Percentiles rank a stretch among this genome's conserved stretches.
phyloP scores from a whole-genome alignment of 371 early-diverging fungal genomes.

The Mucor ambiguus region DNA sequence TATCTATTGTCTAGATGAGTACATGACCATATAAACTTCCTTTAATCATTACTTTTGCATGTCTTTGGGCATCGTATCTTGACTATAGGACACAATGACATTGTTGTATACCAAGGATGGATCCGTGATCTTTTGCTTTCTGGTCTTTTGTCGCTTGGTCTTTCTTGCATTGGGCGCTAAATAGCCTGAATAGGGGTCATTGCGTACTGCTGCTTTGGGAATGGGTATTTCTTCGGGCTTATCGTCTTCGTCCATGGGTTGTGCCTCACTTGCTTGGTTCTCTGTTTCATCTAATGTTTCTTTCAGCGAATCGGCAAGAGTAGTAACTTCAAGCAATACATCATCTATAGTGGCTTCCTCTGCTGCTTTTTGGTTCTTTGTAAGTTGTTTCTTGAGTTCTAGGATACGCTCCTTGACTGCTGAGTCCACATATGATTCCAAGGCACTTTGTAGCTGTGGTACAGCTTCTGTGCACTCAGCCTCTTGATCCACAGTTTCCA shows the following conservation, averaged over 20 bases:
- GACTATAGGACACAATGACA: conserved; percentile 32
- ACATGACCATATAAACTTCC: background rate
- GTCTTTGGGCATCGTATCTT: conserved; percentile 30
- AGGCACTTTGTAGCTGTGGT: background rate
- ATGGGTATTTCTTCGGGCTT: conserved; percentile 10
- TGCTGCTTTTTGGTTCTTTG: background rate
- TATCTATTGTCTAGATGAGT: conserved; percentile 57
- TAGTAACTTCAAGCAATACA: background rate
- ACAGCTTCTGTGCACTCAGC: background rate
- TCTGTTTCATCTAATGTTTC: background rate
- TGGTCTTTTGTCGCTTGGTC: conserved; percentile 5
- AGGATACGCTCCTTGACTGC: background rate
- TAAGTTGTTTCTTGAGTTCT: background rate
- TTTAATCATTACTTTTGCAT: conserved; percentile 29
- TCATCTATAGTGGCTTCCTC: background rate
- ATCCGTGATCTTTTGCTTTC: conserved; percentile 1
- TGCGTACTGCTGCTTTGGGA: background rate
- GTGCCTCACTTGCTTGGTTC: background rate
- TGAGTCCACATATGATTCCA: conserved; percentile 4
- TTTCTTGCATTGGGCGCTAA: conserved; percentile 6
- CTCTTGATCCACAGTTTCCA: background rate
- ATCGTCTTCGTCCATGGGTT: background rate
- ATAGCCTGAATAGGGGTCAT: conserved; percentile 22
- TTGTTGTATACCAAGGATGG: conserved; percentile 21
- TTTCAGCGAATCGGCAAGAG: background rate